Evolutionary conservation across 2,329 filamentous ascomycete genomes (phyloP).

Genomic region (Fusarium sp.): DNA sequence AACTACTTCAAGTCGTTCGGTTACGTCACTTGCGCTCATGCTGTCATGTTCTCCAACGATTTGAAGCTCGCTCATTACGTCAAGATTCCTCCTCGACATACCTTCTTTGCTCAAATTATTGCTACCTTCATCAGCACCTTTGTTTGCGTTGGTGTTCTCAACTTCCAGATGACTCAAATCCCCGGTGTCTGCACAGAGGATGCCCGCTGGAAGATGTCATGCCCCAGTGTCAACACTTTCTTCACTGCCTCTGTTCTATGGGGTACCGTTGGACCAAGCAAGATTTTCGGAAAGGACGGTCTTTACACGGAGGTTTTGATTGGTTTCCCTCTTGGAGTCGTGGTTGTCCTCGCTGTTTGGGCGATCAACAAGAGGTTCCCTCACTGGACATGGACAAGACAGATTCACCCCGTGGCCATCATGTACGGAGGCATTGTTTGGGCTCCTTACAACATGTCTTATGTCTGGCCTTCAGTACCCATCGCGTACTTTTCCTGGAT

Average conservation of each 20-base stretch:
- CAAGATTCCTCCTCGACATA: conserved; percentile 72
- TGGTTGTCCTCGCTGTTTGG: conserved; percentile 60
- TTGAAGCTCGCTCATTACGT: conserved; percentile 67
- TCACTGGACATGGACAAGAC: conserved; percentile 56
- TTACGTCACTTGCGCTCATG: conserved; percentile 64
- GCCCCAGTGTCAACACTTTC: conserved; percentile 67
- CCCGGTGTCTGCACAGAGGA: conserved; percentile 62
- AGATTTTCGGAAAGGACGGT: conserved; percentile 63
- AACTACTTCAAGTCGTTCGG: conserved; percentile 68
- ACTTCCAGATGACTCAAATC: conserved; percentile 65
- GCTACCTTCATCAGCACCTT: conserved; percentile 68
- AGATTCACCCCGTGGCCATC: conserved; percentile 63
- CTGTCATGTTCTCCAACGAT: conserved; percentile 64
- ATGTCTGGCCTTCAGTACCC: conserved; percentile 65
- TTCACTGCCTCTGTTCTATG: conserved; percentile 69
- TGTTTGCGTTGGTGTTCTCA: conserved; percentile 63
- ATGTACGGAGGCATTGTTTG: conserved; percentile 62
- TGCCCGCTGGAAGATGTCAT: conserved; percentile 64
- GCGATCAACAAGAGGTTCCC: conserved; percentile 57
- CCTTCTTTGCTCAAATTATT: conserved; percentile 70
- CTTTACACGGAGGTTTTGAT: conserved; percentile 63
- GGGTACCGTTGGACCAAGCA: conserved; percentile 66
- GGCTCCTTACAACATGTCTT: conserved; percentile 66
- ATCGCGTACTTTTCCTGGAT: conserved; percentile 67
- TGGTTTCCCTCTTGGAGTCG: conserved; percentile 64